Evolutionary conservation across 2,329 filamentous ascomycete species (phyloP).

Genomic region (Allantophomopsis cytisporea): DNA sequence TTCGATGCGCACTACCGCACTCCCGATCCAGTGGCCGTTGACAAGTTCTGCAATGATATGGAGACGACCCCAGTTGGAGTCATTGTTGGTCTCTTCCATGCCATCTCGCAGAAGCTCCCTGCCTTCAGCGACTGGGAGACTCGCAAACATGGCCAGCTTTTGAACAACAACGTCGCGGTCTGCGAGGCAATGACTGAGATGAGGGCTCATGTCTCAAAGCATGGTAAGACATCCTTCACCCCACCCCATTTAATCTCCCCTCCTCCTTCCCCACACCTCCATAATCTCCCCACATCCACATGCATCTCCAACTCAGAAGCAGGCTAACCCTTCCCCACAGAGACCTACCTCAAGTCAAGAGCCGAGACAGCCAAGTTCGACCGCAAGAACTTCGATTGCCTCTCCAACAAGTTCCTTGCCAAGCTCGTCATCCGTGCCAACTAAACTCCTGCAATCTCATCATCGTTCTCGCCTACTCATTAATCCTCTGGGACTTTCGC

Average conservation of each 20-base stretch:
- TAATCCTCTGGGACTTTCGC: too few relatives aligned
- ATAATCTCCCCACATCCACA: too few relatives aligned
- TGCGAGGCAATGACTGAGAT: constrained; percentile 97
- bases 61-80: constrained; percentile 91
- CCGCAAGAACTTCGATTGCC: constrained; percentile 80
- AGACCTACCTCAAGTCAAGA: constrained; percentile 74
- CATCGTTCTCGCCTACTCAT: background rate
- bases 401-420: constrained; percentile 95
- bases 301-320: too few relatives aligned
- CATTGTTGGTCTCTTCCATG: constrained; percentile 92
- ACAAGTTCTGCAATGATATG: constrained; percentile 96
- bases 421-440: constrained; percentile 94
- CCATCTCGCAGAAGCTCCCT: constrained; percentile 93
- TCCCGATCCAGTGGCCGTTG: constrained; percentile 68
- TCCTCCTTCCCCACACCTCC: too few relatives aligned
- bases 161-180: constrained; percentile 83
- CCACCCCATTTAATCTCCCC: constrained; percentile 1
- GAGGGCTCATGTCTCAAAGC: constrained; percentile 79
- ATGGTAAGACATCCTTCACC: constrained; percentile 49
- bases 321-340: constrained; percentile 28
- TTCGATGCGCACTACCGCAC: constrained; percentile 96
- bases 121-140: constrained; percentile 92
- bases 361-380: constrained; percentile 62
- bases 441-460: constrained; percentile 25
- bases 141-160: constrained; percentile 74